Evolutionary conservation across 2,329 filamentous ascomycete species (phyloP).

Genomic region (Hypoxylon sp.): DNA sequence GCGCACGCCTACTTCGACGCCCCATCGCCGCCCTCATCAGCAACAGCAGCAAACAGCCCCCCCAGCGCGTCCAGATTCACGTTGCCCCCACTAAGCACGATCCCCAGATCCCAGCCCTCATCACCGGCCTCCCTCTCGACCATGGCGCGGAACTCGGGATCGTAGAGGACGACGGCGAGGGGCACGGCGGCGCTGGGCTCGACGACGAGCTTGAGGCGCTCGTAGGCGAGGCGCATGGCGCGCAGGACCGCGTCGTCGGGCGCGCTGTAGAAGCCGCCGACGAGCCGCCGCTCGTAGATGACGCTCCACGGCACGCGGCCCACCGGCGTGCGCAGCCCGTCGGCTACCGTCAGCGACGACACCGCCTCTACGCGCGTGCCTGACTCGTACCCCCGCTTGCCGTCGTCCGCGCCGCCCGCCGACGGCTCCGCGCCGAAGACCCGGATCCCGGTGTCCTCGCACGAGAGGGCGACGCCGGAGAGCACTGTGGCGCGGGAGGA

Average conservation of each 20-base stretch:
- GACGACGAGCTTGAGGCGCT: constrained; percentile 89
- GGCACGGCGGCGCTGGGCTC: constrained; percentile 89
- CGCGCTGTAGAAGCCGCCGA: constrained; percentile 75
- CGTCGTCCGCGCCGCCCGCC: constrained; percentile 86
- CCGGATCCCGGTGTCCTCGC: constrained; percentile 71
- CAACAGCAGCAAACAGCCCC: constrained; percentile 59
- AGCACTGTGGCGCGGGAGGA: constrained; percentile 62
- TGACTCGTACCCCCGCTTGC: constrained; percentile 70
- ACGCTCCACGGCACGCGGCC: constrained; percentile 79
- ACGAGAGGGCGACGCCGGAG: constrained; percentile 79
- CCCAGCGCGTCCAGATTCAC: constrained; percentile 62
- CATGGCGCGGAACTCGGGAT: constrained; percentile 79
- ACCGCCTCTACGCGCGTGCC: constrained; percentile 73
- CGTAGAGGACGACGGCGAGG: constrained; percentile 81
- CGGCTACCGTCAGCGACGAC: constrained; percentile 81
- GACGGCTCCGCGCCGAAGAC: constrained; percentile 90
- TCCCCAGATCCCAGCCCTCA: constrained; percentile 74
- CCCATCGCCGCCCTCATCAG: constrained; percentile 5
- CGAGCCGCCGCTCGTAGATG: constrained; percentile 75
- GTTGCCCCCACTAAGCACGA: constrained; percentile 69
- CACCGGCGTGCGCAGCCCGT: constrained; percentile 85
- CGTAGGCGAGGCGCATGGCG: constrained; percentile 79
- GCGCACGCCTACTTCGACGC: neutral
- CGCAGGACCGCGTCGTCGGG: constrained; percentile 81
- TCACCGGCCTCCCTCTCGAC: constrained; percentile 75